Evolutionary conservation across 2,329 filamentous ascomycete species (phyloP).

Genomic region (Teratosphaeria epicoccoides): DNA sequence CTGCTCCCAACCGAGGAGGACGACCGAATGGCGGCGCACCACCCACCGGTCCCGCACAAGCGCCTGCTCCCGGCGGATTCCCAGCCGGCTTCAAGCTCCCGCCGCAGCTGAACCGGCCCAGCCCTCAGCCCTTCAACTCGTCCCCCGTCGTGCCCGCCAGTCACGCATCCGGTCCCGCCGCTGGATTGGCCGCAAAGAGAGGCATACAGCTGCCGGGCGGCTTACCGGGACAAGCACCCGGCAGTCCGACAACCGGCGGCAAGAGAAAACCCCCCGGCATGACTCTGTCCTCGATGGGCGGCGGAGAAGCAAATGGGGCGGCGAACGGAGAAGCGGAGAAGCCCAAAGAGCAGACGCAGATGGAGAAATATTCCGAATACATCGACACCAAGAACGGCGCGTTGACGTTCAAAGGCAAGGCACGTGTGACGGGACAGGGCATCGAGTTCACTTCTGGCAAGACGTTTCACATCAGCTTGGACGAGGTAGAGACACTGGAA

Average conservation of each 20-base stretch:
- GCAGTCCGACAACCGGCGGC: conserved; percentile 19
- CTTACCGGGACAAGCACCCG: conserved; percentile 35
- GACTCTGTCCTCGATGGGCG: conserved; percentile 36
- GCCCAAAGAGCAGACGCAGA: conserved; percentile 21
- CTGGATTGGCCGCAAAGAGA: conserved; percentile 56
- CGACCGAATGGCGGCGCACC: conserved; percentile 1
- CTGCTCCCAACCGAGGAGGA: conserved; percentile 15
- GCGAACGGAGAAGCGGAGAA: conserved; percentile 17
- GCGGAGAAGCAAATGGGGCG: conserved; percentile 17
- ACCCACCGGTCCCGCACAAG: neutral
- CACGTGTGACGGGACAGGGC: conserved; percentile 75
- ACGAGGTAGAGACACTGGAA: conserved; percentile 86
- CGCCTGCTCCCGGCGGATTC: conserved; percentile 28
- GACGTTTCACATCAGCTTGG: conserved; percentile 85
- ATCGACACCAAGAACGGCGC: conserved; percentile 88
- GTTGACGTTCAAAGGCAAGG: conserved; percentile 86
- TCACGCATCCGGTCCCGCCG: conserved; percentile 16
- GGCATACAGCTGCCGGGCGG: conserved; percentile 53
- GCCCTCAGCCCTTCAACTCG: conserved; percentile 34
- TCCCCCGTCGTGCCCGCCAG: conserved; percentile 38
- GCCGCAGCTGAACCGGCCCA: conserved; percentile 27
- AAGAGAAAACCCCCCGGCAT: conserved; percentile 32
- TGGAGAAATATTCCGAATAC: conserved; percentile 66
- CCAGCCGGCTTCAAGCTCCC: conserved; percentile 36
- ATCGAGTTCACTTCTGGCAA: conserved; percentile 87